Conservation (phyloP, 2,329 filamentous ascomycete genomes). For the Monilinia laxa region DNA sequence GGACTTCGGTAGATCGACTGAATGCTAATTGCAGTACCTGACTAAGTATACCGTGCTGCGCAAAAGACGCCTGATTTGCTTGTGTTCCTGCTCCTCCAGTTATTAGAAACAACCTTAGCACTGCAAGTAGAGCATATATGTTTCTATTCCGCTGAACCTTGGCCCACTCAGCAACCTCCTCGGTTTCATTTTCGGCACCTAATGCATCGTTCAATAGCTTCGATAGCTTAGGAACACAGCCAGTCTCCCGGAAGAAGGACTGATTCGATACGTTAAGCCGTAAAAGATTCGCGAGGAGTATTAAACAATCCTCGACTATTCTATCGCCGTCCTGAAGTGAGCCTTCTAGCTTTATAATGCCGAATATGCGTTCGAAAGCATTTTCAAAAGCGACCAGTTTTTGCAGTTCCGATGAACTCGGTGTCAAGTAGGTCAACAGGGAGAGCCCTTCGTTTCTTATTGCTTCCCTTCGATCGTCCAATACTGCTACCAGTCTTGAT, state of each 20-base stretch:
- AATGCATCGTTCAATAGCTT: conserved; percentile 64
- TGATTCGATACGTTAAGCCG: conserved; percentile 89
- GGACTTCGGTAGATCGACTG: conserved; percentile 65
- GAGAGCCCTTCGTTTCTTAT: conserved; percentile 83
- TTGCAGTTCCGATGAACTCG: conserved; percentile 82
- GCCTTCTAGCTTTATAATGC: conserved; percentile 78
- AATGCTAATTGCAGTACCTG: conserved; percentile 83
- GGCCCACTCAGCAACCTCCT: conserved; percentile 69
- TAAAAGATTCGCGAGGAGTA: conserved; percentile 84
- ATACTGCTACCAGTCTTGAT: conserved; percentile 75
- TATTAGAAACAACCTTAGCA: conserved; percentile 82
- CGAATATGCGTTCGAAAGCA: conserved; percentile 84
- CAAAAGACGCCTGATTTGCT: conserved; percentile 83
- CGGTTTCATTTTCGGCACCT: conserved; percentile 53
- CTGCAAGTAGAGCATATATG: conserved; percentile 82
- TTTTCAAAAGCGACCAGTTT: conserved; percentile 95
- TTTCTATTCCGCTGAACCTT: conserved; percentile 82
- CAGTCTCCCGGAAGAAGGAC: conserved; percentile 87
- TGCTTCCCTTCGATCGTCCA: conserved; percentile 84
- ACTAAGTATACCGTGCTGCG: conserved; percentile 76
- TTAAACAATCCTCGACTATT: conserved; percentile 88
- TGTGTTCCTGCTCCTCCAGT: conserved; percentile 76
- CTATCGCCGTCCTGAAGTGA: conserved; percentile 79
- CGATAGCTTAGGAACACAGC: conserved; percentile 71
- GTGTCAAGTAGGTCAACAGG: conserved; percentile 85